Base-by-base conservation (phyloP, 257 asterid genomes). In the Paraleonurus japonicus region DNA sequence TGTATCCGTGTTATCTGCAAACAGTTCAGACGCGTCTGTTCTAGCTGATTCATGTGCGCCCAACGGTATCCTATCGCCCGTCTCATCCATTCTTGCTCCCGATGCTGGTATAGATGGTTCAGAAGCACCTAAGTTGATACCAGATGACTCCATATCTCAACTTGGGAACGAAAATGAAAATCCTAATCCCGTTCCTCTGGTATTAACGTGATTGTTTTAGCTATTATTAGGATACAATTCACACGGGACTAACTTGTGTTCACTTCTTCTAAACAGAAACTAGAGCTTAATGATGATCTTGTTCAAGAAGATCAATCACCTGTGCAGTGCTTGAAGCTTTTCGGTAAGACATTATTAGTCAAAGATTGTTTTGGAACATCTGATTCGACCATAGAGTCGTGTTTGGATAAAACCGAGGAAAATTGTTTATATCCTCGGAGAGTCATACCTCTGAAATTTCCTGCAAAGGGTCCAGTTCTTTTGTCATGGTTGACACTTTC, bases 261-360 rank as follows among this genome's bases (percentile, higher is more conserved):
- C 7, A 23, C 23, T 72, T 61, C 54, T 43, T 41, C 41, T 24
- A 48, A 67, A 30, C 92, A 90, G 98, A 81, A 86, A 33, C 76
- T 62, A 27, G 89, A 84, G 65, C 78, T 77, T 59, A 86, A 80
- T 19, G 57, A 33, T 3, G 74, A 67, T 72, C 80, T 73, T 47
- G 67, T 45, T 41, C 67, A 75, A 64, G 90, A 86, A 78, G 85
- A 80, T 24, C 80, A 79, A 62, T 75, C 92, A 37, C 58, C 87
- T 20, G 76, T 74, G 0, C 92, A 77, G 65, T 47, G 78, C 78
- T 75, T 94, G 80, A 94, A 91, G 88, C 86, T 94, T 22, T 94
- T 94, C 48, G 97, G 99, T 23, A 83, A 88, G 87, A 94, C 90
- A 0, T 78, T 94, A 23, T 30, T 81, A 67, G 82, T 91, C 45